phyloP scores from a whole-genome alignment of 2,329 filamentous ascomycete species.

The Fusarium clavum region DNA sequence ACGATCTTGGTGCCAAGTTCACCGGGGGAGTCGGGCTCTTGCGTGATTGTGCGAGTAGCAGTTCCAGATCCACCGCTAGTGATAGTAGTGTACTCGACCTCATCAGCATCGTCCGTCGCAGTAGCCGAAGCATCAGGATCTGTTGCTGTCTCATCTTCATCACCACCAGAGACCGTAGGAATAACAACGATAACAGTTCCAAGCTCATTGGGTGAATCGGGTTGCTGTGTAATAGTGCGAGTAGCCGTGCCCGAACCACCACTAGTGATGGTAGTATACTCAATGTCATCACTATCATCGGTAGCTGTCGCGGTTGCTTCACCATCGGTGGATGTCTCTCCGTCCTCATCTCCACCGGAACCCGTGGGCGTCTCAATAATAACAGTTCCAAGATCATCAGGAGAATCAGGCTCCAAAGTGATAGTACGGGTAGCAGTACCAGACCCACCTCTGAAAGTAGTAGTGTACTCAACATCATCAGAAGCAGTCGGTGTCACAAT shows the following conservation, averaged over 20 bases:
- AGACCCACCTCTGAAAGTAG: neutral
- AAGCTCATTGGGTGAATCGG: neutral
- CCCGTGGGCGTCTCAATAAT: neutral
- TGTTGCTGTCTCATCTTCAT: neutral
- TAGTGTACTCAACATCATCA: neutral
- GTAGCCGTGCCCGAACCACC: neutral
- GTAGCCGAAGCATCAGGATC: neutral
- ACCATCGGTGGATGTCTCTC: neutral
- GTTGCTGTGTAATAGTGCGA: neutral
- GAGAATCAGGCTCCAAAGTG: neutral
- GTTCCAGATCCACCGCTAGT: neutral
- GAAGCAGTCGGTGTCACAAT: neutral
- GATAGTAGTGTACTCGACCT: neutral
- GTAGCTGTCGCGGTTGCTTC: neutral
- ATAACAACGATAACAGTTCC: constrained; percentile 1
- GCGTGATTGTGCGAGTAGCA: neutral
- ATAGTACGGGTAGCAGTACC: neutral
- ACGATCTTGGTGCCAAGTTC: neutral
- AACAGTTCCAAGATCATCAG: neutral
- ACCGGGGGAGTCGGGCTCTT: neutral
- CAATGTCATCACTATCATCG: neutral
- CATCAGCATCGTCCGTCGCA: neutral
- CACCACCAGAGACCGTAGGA: neutral
- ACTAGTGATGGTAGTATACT: neutral
- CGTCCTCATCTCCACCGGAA: neutral